phyloP scores from a whole-genome alignment of 164 flowering plant genomes.

The Amborella trichopoda region DNA sequence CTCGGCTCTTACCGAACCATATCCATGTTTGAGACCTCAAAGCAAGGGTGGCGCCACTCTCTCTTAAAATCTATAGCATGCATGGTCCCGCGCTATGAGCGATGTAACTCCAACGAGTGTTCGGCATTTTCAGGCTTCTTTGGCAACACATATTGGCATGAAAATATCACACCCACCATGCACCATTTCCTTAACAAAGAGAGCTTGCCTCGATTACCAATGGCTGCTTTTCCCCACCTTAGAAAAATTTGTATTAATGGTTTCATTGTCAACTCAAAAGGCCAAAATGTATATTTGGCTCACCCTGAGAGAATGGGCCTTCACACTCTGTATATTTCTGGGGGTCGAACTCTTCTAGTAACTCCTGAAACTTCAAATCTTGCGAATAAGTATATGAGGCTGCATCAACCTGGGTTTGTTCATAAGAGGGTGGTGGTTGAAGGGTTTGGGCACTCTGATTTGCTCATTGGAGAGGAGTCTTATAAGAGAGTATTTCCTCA shows the following conservation, averaged over 20 bases:
- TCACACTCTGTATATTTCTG: constrained; percentile 43
- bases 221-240: constrained; percentile 48
- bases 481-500: constrained; percentile 33
- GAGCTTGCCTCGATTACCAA: constrained; percentile 27
- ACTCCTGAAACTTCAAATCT: constrained; percentile 45
- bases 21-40: constrained; percentile 16
- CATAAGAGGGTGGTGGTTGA: constrained; percentile 46
- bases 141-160: constrained; percentile 50
- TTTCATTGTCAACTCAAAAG: constrained; percentile 33
- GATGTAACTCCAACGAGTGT: constrained; percentile 44
- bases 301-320: constrained; percentile 51
- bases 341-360: constrained; percentile 32
- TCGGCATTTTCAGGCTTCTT: constrained; percentile 47
- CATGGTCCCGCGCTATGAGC: constrained; percentile 37
- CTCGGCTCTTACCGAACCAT: constrained; percentile 28
- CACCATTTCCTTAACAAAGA: constrained; percentile 34
- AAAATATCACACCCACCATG: constrained; percentile 32
- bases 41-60: constrained; percentile 18
- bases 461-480: constrained; percentile 45
- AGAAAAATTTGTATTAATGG: constrained; percentile 42
- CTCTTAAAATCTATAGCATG: constrained; percentile 30
- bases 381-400: constrained; percentile 44
- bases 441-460: constrained; percentile 48
- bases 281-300: constrained; percentile 28
- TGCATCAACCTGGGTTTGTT: constrained; percentile 46